Base-by-base conservation (phyloP, 495 filamentous ascomycete genomes). In the Neurospora discreta region DNA sequence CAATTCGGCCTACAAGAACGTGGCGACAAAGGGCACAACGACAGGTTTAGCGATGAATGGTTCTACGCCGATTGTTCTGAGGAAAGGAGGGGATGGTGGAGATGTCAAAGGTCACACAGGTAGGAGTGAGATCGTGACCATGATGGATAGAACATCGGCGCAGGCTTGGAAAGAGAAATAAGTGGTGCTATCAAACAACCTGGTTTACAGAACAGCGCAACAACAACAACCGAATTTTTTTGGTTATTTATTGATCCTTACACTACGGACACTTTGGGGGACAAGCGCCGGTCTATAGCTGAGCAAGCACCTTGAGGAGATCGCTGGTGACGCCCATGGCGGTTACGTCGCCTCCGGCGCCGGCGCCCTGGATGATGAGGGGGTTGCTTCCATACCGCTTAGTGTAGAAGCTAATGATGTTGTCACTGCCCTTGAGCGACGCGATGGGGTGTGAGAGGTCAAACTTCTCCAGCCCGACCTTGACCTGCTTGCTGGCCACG, bases 371-470 rank as follows among this genome's bases (percentile, higher is more conserved):
- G 68, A 99, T 89, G 78, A 98, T 95, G 70, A 98, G 82, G 15
- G 95, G 92, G 79, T 94, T 96, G 72, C 84, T 84, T 44, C 93
- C 93, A 78, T 99, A 98, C 76, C 95, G 88, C 85, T 94, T 90
- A 60, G 95, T 98, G 82, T 95, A 97, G 86, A 99, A 97, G 86
- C 89, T 95, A 77, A 99, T 95, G 78, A 98, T 95, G 84, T 98
- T 98, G 79, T 97, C 95, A 81, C 93, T 97, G 43, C 95, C 95
- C 85, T 97, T 96, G 71, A 98, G 84, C 42, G 91, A 91, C 39
- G 95, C 95, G 81, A 98, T 96, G 39, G 95, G 90, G 77, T 92
- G 91, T 60, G 90, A 89, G 75, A 86, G 89, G 68, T 92, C 90
- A 69, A 96, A 93, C 85, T 89, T 90, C 85, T 97, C 91, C 76